A percentile compares a stretch with the other conserved stretches of the same genome.
These are phyloP conservation scores for Oryza glumipatula DNA, from an alignment of 176 grass and related monocot species.

Conservation along the genomic window DNA sequence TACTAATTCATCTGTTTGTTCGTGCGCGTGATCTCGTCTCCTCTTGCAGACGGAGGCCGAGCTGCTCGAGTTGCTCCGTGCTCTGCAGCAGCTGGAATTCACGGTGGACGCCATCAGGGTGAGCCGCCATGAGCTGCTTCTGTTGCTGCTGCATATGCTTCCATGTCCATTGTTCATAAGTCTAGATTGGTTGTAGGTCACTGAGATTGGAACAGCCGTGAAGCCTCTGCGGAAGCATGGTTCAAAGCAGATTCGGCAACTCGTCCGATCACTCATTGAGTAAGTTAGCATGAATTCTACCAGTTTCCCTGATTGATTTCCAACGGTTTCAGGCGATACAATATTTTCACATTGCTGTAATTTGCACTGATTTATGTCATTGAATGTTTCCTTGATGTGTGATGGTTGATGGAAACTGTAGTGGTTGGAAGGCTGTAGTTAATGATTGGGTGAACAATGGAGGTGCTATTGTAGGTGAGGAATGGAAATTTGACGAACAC, in stretches of 20 bases:
- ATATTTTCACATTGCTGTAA: not conserved
- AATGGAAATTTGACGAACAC: not conserved
- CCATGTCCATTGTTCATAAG: slow-evolving; percentile 20
- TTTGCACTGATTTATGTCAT: not conserved
- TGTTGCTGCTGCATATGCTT: slow-evolving; percentile 12
- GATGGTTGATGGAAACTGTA: slow-evolving; percentile 34
- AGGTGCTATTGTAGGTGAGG: slow-evolving; percentile 54
- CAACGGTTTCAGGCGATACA: not conserved
- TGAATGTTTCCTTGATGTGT: slow-evolving; percentile 19
- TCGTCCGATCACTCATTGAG: slow-evolving; percentile 62
- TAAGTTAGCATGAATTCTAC: slow-evolving; percentile 14
- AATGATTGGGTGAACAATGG: slow-evolving; percentile 60
- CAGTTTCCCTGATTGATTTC: not conserved
- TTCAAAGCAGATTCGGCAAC: slow-evolving; percentile 61
- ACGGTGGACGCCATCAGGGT: slow-evolving; percentile 65
- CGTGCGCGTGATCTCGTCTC: not conserved
- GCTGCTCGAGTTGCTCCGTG: slow-evolving; percentile 50
- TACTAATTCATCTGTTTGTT: slow-evolving; percentile 22
- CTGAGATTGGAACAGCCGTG: slow-evolving; percentile 63
- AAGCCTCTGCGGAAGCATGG: slow-evolving; percentile 50
- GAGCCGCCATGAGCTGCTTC: slow-evolving; percentile 11
- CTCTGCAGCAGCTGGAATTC: slow-evolving; percentile 59
- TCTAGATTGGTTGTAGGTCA: slow-evolving; percentile 50
- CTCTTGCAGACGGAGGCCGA: slow-evolving; percentile 59
- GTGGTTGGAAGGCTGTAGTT: slow-evolving; percentile 66